Evolutionary conservation across 2,329 filamentous ascomycete genomes (phyloP).

Genomic region (Sclerotinia subarctica): DNA sequence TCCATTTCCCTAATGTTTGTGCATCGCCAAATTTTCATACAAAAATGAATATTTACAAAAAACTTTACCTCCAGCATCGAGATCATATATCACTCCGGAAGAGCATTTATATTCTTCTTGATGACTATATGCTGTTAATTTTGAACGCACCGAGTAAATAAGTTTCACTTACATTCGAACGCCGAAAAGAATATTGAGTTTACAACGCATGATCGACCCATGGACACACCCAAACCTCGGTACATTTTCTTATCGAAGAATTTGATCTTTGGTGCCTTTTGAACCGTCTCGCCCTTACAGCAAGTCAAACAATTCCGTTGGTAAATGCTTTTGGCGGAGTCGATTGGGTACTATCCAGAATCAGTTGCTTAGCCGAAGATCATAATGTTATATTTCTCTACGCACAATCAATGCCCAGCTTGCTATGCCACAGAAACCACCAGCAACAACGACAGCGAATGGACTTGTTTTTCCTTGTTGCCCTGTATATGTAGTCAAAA

Average conservation of each 20-base stretch:
- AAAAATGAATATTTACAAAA: conserved; percentile 22
- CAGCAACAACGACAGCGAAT: conserved; percentile 73
- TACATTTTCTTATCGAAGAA: conserved; percentile 80
- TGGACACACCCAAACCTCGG: conserved; percentile 77
- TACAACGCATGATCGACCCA: conserved; percentile 76
- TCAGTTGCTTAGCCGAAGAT: conserved; percentile 10
- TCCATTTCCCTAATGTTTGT: conserved; percentile 17
- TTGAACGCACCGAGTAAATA: neutral
- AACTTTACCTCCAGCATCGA: neutral
- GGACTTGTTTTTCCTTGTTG: conserved; percentile 73
- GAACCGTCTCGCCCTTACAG: conserved; percentile 60
- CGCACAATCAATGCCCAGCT: conserved; percentile 61
- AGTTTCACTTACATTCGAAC: conserved; percentile 56
- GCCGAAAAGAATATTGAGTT: conserved; percentile 89
- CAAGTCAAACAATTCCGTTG: conserved; percentile 76
- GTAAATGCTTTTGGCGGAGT: conserved; percentile 82
- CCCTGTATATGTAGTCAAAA: conserved; percentile 70
- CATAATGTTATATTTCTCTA: neutral
- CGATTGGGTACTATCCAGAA: conserved; percentile 52
- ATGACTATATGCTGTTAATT: conserved; percentile 44
- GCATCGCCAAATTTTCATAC: conserved; percentile 15
- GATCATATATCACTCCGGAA: conserved; percentile 33
- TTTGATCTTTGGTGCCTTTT: conserved; percentile 66
- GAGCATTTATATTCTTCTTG: conserved; percentile 56
- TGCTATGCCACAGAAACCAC: conserved; percentile 77